These are phyloP conservation scores for Ophiostoma australiae DNA, from an alignment of 2,329 filamentous ascomycete species.

Conservation along the genomic window DNA sequence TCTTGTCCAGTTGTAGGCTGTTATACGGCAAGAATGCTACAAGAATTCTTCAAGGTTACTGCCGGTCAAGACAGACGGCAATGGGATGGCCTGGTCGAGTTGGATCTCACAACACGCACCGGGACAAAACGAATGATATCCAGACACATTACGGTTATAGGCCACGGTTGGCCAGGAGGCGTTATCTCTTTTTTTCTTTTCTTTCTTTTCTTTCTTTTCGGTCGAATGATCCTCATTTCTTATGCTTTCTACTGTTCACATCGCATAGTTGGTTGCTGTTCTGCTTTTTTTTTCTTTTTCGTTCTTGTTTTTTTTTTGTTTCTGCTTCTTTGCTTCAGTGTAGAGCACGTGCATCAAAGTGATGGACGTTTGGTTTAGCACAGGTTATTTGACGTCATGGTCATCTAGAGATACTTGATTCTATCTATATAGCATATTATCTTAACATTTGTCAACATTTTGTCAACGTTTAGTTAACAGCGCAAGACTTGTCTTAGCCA, in stretches of 20 bases:
- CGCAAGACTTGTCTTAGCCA: too few relatives aligned
- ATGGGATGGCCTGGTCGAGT: not conserved
- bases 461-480: too few relatives aligned
- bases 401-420: not conserved
- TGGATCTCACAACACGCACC: not conserved
- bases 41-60: not conserved
- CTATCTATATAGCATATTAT: not conserved
- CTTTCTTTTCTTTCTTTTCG: not conserved
- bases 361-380: not conserved
- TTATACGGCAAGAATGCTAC: not conserved
- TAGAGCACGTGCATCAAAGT: not conserved
- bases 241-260: not conserved
- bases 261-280: not conserved
- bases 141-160: slow-evolving; percentile 9
- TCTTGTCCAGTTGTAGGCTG: slow-evolving; percentile 65
- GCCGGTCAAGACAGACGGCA: not conserved
- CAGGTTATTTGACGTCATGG: not conserved
- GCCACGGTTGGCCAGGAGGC: slow-evolving; percentile 9
- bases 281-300: not conserved
- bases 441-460: too few relatives aligned
- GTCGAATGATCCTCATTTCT: not conserved
- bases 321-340: not conserved
- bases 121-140: slow-evolving; percentile 15
- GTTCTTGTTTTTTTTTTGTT: too few relatives aligned
- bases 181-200: not conserved